phyloP scores from a whole-genome alignment of 495 filamentous ascomycete genomes.

The Beverwykella pulmonaria region DNA sequence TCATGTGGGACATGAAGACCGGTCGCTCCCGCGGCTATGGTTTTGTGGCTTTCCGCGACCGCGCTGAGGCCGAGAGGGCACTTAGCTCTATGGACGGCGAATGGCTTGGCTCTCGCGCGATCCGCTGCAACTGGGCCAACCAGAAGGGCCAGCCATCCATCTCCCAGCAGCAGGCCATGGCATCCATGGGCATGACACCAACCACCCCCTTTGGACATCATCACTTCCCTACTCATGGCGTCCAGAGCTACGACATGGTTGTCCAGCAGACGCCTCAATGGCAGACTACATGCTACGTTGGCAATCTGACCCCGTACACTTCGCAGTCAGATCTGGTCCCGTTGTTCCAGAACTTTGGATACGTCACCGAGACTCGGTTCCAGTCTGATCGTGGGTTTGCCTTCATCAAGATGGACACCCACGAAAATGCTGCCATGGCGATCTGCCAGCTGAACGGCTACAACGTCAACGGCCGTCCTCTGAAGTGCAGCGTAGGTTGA shows the following conservation, averaged over 20 bases:
- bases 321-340: slow-evolving; percentile 94
- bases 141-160: slow-evolving; percentile 99
- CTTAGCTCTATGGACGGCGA: slow-evolving; percentile 98
- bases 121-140: slow-evolving; percentile 99
- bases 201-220: slow-evolving; percentile 96
- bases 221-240: slow-evolving; percentile 94
- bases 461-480: slow-evolving; percentile 93
- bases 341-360: slow-evolving; percentile 97
- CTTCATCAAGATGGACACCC: slow-evolving; percentile 98
- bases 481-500: slow-evolving; percentile 94
- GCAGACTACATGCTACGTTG: slow-evolving; percentile 99
- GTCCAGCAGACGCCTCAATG: slow-evolving; percentile 94
- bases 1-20: slow-evolving; percentile 99
- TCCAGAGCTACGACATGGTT: slow-evolving; percentile 98
- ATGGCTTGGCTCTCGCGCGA: slow-evolving; percentile 97
- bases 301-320: slow-evolving; percentile 97
- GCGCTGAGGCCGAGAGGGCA: slow-evolving; percentile 91
- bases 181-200: slow-evolving; percentile 97
- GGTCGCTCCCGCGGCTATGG: slow-evolving; percentile 96
- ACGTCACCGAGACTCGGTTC: slow-evolving; percentile 94
- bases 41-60: slow-evolving; percentile 97
- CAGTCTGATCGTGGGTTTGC: slow-evolving; percentile 98
- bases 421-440: slow-evolving; percentile 97
- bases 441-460: slow-evolving; percentile 97
- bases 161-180: slow-evolving; percentile 95